Conservation (phyloP, 1,284 basidiomycete species). For the Apiotrichum montevideense region DNA sequence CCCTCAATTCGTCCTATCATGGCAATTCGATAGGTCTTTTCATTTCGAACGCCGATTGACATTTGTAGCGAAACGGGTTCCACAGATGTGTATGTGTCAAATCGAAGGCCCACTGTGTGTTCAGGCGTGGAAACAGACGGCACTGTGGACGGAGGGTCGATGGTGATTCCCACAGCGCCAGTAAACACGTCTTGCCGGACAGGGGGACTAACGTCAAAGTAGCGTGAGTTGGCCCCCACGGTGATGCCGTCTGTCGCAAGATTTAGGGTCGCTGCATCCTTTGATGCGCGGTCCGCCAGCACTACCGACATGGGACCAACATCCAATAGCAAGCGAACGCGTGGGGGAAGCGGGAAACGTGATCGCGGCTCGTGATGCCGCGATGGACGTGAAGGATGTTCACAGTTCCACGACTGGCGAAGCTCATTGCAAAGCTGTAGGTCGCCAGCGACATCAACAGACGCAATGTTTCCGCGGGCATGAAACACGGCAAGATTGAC, state of each 20-base stretch:
- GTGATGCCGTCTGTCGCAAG: slow-evolving; percentile 31
- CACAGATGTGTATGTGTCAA: slow-evolving; percentile 20
- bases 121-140: neutral
- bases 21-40: slow-evolving; percentile 27
- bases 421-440: slow-evolving; percentile 34
- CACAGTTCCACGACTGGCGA: slow-evolving; percentile 17
- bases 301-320: slow-evolving; percentile 29
- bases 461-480: slow-evolving; percentile 23
- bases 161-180: neutral
- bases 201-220: neutral
- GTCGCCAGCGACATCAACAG: slow-evolving; percentile 34
- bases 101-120: neutral
- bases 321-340: slow-evolving; percentile 31
- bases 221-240: slow-evolving; percentile 6
- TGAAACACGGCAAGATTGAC: slow-evolving; percentile 36
- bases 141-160: neutral
- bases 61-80: slow-evolving; percentile 34
- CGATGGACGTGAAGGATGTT: slow-evolving; percentile 2
- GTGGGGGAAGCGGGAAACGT: slow-evolving; percentile 14
- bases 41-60: slow-evolving; percentile 20
- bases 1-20: slow-evolving; percentile 25
- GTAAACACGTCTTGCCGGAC: neutral
- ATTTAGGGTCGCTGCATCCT: slow-evolving; percentile 29
- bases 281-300: slow-evolving; percentile 27
- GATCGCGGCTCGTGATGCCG: neutral